Evolutionary conservation across 2,329 filamentous ascomycete species (phyloP), one percentile per base, ranked within the genome.

Genomic region (Aspergillus sojae): DNA sequence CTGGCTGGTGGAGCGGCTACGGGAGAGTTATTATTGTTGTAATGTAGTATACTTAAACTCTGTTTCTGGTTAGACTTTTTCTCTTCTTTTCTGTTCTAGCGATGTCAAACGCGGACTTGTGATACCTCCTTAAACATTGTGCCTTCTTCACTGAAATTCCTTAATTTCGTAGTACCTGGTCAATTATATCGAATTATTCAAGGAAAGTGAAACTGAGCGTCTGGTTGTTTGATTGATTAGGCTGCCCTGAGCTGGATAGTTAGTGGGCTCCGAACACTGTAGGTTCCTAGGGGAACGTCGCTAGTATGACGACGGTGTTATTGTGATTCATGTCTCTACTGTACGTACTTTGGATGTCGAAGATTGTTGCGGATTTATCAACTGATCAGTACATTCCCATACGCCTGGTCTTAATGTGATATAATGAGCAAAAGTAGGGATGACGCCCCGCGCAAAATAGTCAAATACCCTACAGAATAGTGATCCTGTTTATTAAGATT

Each of bases 11-110:
- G 83, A 28, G 86, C 85, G 11, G 86, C 84, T 67, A 92, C 91
- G 68, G 89, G 89, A 9, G 91, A 94, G 80, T 80, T 94, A 77
- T 80, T 94, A 72, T 82, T 89, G 75, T 80, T 91, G 72, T 91
- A 81, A 65, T 69, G 14, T 46, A 41, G 21, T 23, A 39, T 55
- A 28, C 23, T 19, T 66, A 41, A 62, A 67, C 63, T 68, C 10
- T 19, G 21, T 32, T 52, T 34, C 48, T 32, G 65, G 62, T 67
- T 69, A 68, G 60, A 62, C 57, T 61, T 53, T 53, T 32, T 34
- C 34, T 26, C 23, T 21, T 46, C 56, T 41, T 56, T 54, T 32
- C 45, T 53, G n/a, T 56, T 62, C 32, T 46, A 64, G 64, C 57
- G 64, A 53, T 56, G 54, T 34, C 30, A 46, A 45, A 57, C 46